Evolutionary conservation across 1,284 basidiomycete species (phyloP).

Genomic region (Leccinum laetum): DNA sequence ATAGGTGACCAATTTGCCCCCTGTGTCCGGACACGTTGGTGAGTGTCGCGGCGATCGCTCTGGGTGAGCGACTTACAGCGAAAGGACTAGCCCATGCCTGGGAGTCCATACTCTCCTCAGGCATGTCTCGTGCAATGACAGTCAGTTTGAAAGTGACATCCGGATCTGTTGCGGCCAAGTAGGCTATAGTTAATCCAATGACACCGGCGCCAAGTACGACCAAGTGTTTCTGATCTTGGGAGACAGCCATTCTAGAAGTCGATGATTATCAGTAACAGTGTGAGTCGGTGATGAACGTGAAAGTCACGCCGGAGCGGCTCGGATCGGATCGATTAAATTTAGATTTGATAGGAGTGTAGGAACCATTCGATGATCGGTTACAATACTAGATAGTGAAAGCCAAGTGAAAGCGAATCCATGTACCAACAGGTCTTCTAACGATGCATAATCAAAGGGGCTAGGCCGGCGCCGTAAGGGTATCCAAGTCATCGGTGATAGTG

Average conservation of each 20-base stretch:
- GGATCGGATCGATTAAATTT: conserved; percentile 8
- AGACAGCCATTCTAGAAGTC: conserved; percentile 12
- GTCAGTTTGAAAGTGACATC: conserved; percentile 43
- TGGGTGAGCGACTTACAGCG: conserved; percentile 47
- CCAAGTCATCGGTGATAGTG: not conserved
- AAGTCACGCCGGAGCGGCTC: not conserved
- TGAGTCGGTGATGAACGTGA: not conserved
- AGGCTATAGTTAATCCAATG: conserved; percentile 46
- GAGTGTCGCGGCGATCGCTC: not conserved
- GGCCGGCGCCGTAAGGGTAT: not conserved
- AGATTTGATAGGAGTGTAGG: not conserved
- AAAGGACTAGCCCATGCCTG: conserved; percentile 70
- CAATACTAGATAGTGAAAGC: not conserved
- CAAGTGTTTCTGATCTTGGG: conserved; percentile 22
- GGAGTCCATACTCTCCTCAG: conserved; percentile 52
- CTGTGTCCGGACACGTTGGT: conserved; percentile 27
- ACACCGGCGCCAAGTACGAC: conserved; percentile 57
- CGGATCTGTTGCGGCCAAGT: conserved; percentile 35
- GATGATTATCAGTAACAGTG: not conserved
- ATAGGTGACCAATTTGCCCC: conserved; percentile 72
- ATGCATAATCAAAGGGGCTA: not conserved
- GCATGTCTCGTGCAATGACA: conserved; percentile 66
- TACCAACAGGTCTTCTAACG: not conserved
- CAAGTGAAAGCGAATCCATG: not conserved
- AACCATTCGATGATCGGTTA: not conserved